These are phyloP conservation scores for Alternaria rosae DNA, from an alignment of 2,329 filamentous ascomycete species.

Conservation along the genomic window DNA sequence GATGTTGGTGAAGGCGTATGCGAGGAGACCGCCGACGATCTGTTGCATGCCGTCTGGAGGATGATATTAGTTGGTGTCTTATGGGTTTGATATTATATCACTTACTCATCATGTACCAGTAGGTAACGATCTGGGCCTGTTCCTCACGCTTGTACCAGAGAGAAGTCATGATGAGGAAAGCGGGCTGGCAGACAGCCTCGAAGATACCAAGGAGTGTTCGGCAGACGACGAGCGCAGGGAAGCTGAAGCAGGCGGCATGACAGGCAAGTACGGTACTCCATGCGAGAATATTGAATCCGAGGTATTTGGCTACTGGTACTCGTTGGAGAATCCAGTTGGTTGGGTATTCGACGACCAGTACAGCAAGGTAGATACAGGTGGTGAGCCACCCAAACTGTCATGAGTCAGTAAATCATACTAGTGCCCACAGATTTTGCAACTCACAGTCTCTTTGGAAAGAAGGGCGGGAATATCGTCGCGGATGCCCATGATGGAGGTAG, in stretches of 20 bases:
- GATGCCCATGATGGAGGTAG: conserved; percentile 69
- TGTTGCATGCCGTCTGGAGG: conserved; percentile 68
- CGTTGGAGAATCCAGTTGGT: conserved; percentile 71
- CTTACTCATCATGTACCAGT: conserved; percentile 75
- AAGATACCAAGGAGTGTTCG: conserved; percentile 74
- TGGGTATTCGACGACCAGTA: conserved; percentile 75
- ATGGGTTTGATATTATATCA: neutral
- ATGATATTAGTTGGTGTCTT: neutral
- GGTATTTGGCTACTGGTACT: conserved; percentile 72
- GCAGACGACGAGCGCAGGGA: conserved; percentile 65
- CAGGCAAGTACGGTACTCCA: conserved; percentile 69
- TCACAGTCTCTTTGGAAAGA: conserved; percentile 36
- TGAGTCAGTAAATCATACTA: conserved; percentile 10
- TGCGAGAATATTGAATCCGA: conserved; percentile 67
- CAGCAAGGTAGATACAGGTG: conserved; percentile 76
- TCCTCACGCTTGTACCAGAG: conserved; percentile 78
- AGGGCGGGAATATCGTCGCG: conserved; percentile 49
- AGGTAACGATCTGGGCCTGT: conserved; percentile 71
- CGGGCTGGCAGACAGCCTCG: conserved; percentile 73
- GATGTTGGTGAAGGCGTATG: conserved; percentile 55
- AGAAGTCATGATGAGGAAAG: conserved; percentile 70
- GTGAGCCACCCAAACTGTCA: conserved; percentile 73
- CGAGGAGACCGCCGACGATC: conserved; percentile 74
- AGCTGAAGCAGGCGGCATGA: conserved; percentile 68
- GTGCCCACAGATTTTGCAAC: conserved; percentile 9